A percentile compares a stretch with the other conserved stretches of the same genome.
These are phyloP conservation scores for Termitomyces sp. DNA, from an alignment of 768 basidiomycete species.

Conservation along the genomic window DNA sequence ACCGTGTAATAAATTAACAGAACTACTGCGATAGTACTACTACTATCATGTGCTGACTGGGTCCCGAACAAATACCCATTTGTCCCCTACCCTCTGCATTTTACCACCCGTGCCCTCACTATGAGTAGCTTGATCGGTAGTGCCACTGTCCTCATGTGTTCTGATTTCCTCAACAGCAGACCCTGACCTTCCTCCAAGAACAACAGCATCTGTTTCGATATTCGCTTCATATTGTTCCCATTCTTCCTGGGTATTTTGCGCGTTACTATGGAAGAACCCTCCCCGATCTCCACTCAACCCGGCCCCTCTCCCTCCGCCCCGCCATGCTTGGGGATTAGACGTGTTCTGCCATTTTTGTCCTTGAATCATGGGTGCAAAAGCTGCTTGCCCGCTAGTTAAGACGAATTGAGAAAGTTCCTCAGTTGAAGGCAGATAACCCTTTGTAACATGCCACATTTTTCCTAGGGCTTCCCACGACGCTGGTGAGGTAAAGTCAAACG, in stretches of 20 bases:
- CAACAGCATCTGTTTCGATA: conserved; percentile 53
- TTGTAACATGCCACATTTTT: conserved; percentile 69
- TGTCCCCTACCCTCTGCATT: conserved; percentile 71
- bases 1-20: conserved; percentile 30
- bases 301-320: conserved; percentile 28
- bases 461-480: conserved; percentile 80
- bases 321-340: conserved; percentile 19
- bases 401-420: conserved; percentile 78
- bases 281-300: conserved; percentile 36
- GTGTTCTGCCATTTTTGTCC: conserved; percentile 20
- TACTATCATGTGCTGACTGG: conserved; percentile 22
- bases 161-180: conserved; percentile 8
- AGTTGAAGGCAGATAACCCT: conserved; percentile 66
- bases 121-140: conserved; percentile 6
- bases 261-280: conserved; percentile 41
- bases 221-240: conserved; percentile 29
- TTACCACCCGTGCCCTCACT: conserved; percentile 37
- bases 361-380: conserved; percentile 18
- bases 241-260: conserved; percentile 38
- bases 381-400: conserved; percentile 35
- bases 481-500: conserved; percentile 73
- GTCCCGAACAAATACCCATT: conserved; percentile 66
- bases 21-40: conserved; percentile 19
- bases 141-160: conserved; percentile 9
- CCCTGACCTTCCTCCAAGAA: conserved; percentile 46